Evolutionary conservation across 768 basidiomycete species (phyloP).

Genomic region (Lanmaoa rubissima): DNA sequence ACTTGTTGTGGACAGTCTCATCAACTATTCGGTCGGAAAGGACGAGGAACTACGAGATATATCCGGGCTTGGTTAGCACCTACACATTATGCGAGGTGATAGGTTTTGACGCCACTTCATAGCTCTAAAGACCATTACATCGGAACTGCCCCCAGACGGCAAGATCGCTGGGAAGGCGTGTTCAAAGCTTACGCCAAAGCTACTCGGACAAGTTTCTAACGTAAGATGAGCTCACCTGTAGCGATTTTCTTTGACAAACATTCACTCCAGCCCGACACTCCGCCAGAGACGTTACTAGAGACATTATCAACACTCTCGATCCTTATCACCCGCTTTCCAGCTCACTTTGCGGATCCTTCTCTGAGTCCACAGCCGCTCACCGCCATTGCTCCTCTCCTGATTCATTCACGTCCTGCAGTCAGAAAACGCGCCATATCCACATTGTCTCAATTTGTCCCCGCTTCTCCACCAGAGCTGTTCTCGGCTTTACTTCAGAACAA

Average conservation of each 20-base stretch:
- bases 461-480: slow-evolving; percentile 63
- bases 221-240: slow-evolving; percentile 39
- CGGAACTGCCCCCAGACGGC: slow-evolving; percentile 82
- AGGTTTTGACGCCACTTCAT: slow-evolving; percentile 8
- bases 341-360: slow-evolving; percentile 53
- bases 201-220: slow-evolving; percentile 75
- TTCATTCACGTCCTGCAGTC: slow-evolving; percentile 79
- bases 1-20: slow-evolving; percentile 84
- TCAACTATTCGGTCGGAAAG: slow-evolving; percentile 78
- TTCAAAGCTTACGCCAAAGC: slow-evolving; percentile 78
- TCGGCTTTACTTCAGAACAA: slow-evolving; percentile 54
- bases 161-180: slow-evolving; percentile 78
- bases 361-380: slow-evolving; percentile 59
- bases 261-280: slow-evolving; percentile 52
- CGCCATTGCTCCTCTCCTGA: slow-evolving; percentile 68
- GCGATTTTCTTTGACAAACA: slow-evolving; percentile 6
- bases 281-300: slow-evolving; percentile 81
- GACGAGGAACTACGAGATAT: slow-evolving; percentile 96
- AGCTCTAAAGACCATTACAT: slow-evolving; percentile 95
- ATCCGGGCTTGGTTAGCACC: slow-evolving; percentile 72
- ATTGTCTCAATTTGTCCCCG: slow-evolving; percentile 78
- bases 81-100: not conserved
- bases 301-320: slow-evolving; percentile 85
- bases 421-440: slow-evolving; percentile 91
- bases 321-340: slow-evolving; percentile 81